Percentiles rank a stretch among this genome's conserved stretches.
These are phyloP conservation scores for Martiniozyma asiatica DNA, from an alignment of 1,139 yeast species.

Conservation along the genomic window DNA sequence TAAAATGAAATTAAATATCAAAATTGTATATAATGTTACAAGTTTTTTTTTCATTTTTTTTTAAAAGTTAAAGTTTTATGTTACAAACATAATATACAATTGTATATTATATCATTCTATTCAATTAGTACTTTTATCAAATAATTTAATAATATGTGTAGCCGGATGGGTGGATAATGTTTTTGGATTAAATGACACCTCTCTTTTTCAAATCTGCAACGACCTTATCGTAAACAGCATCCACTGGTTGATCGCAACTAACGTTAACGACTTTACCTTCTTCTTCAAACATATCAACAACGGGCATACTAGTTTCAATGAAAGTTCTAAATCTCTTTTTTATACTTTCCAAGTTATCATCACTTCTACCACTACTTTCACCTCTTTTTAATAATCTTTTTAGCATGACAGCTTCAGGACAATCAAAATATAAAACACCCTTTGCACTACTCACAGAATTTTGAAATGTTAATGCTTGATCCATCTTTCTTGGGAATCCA, in stretches of 20 bases:
- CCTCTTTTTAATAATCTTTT: slow-evolving; percentile 81
- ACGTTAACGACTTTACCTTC: slow-evolving; percentile 71
- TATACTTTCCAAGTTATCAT: slow-evolving; percentile 86
- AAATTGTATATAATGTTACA: too few relatives aligned
- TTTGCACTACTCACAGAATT: slow-evolving; percentile 63
- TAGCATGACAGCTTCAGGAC: slow-evolving; percentile 86
- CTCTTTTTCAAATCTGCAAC: slow-evolving; percentile 44
- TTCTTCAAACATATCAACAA: slow-evolving; percentile 69
- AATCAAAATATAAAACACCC: slow-evolving; percentile 81
- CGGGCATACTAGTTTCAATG: slow-evolving; percentile 88
- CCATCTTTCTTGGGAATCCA: slow-evolving; percentile 98
- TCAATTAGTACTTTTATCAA: not conserved
- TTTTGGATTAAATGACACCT: slow-evolving; percentile 12
- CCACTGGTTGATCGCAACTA: slow-evolving; percentile 69
- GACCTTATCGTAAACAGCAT: slow-evolving; percentile 64
- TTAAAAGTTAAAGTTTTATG: too few relatives aligned
- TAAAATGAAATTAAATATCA: too few relatives aligned
- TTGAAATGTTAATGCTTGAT: slow-evolving; percentile 89
- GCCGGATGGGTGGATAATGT: too few relatives aligned
- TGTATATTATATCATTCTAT: too few relatives aligned
- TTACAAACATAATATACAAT: slow-evolving; percentile 5
- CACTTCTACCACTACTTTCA: slow-evolving; percentile 86
- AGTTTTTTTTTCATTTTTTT: too few relatives aligned
- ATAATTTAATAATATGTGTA: not conserved
- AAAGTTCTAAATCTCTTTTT: slow-evolving; percentile 81